Conservation (phyloP, 805 yeast genomes). For the Sugiyamaella lignohabitans region DNA sequence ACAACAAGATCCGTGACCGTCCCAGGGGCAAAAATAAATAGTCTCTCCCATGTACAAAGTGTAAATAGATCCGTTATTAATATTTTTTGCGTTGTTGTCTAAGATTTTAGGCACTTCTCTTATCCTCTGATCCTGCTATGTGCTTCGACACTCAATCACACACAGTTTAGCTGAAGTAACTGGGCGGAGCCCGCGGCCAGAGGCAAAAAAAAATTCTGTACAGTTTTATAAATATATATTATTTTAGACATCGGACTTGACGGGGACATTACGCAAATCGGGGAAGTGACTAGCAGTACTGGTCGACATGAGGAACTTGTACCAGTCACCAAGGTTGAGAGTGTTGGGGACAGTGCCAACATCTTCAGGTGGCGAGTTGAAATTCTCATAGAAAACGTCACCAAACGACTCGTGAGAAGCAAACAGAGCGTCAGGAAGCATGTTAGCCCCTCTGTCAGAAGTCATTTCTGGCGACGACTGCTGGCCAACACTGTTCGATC, state of each 20-base stretch:
- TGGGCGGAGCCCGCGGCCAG: not conserved
- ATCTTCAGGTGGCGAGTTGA: conserved; percentile 18
- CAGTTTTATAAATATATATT: too few relatives aligned
- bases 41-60: not conserved
- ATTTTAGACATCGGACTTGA: conserved; percentile 2
- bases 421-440: conserved; percentile 12
- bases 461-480: conserved; percentile 7
- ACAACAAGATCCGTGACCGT: conserved; percentile 83
- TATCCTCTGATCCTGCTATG: too few relatives aligned
- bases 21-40: conserved; percentile 59
- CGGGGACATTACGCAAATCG: conserved; percentile 5
- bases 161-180: too few relatives aligned
- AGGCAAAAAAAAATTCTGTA: too few relatives aligned
- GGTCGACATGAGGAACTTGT: conserved; percentile 28
- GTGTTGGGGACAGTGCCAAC: conserved; percentile 26
- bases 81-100: not conserved
- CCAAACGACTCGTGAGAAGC: conserved; percentile 10
- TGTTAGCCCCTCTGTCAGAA: conserved; percentile 7
- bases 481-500: conserved; percentile 5
- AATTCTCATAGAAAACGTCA: conserved; percentile 9
- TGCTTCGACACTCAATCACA: too few relatives aligned
- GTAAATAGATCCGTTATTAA: not conserved
- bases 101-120: too few relatives aligned
- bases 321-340: conserved; percentile 35
- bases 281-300: conserved; percentile 2